Evolutionary conservation across 345 rosid species (phyloP).

Genomic region (Salix caprea): DNA sequence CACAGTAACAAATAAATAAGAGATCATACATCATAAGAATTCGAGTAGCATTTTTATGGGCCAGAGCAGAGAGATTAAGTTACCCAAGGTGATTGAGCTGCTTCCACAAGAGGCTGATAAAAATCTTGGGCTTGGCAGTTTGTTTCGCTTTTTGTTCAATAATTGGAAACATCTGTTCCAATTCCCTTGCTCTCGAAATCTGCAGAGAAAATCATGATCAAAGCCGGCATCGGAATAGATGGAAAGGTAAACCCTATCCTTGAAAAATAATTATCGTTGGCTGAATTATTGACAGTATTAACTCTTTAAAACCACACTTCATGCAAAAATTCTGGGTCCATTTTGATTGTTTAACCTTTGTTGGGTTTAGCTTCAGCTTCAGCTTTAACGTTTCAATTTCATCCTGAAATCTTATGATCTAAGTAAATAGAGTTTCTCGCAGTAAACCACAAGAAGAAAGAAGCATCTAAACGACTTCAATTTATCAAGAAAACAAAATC

Average conservation of each 20-base stretch:
- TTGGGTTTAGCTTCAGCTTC: not conserved
- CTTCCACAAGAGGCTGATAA: constrained; percentile 76
- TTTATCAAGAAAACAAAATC: not conserved
- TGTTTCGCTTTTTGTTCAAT: constrained; percentile 66
- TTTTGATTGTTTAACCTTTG: not conserved
- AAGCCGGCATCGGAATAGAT: not conserved
- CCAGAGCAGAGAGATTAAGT: not conserved
- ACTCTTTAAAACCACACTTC: not conserved
- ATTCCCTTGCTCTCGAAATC: constrained; percentile 45
- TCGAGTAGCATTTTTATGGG: not conserved
- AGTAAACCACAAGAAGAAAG: not conserved
- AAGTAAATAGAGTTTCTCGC: not conserved
- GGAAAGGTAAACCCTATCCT: not conserved
- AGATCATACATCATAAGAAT: not conserved
- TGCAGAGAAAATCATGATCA: constrained; percentile 22
- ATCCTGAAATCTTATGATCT: not conserved
- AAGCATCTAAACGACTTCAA: not conserved
- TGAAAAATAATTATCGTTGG: not conserved
- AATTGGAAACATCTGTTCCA: constrained; percentile 60
- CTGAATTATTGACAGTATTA: not conserved
- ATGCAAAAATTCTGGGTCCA: not conserved
- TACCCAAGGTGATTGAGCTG: constrained; percentile 92
- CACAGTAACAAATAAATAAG: constrained; percentile 9
- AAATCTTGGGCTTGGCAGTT: constrained; percentile 64
- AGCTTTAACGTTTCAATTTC: not conserved